A percentile compares a stretch with the other conserved stretches of the same genome.
Conservation (phyloP, 2,329 filamentous ascomycete species). For the Trichoderma polysporum region DNA sequence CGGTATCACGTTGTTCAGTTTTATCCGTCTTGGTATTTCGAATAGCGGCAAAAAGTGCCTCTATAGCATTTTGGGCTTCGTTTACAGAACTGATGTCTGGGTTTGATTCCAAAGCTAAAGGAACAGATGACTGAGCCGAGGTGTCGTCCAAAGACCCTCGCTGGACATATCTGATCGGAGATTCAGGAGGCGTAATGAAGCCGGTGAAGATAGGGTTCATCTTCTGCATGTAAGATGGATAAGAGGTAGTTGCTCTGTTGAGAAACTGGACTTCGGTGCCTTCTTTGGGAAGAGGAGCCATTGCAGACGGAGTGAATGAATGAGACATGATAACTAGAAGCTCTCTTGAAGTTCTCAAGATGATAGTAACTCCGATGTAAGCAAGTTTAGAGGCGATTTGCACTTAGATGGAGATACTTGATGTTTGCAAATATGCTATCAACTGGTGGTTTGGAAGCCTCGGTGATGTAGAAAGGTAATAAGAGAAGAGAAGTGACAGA, state of each 20-base stretch:
- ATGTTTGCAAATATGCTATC: neutral
- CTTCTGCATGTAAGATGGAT: neutral
- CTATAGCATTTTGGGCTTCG: neutral
- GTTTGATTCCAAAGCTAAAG: neutral
- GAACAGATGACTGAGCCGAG: neutral
- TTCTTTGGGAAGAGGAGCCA: neutral
- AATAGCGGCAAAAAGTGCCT: neutral
- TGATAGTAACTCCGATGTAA: neutral
- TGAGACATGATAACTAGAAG: slow-evolving; percentile 2
- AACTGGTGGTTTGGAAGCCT: neutral
- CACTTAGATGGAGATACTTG: neutral
- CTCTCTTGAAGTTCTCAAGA: neutral
- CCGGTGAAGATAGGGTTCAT: slow-evolving; percentile 16
- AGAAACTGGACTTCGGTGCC: neutral
- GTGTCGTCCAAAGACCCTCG: neutral
- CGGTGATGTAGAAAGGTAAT: neutral
- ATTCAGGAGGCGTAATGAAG: slow-evolving; percentile 26
- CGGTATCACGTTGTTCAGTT: neutral
- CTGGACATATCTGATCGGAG: slow-evolving; percentile 15
- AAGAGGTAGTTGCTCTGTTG: neutral
- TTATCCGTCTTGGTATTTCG: neutral
- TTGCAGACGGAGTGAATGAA: neutral
- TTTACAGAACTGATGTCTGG: neutral
- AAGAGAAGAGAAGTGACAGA: neutral
- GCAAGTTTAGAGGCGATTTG: neutral